Evolutionary conservation across 2,329 filamentous ascomycete genomes (phyloP).

Genomic region (Fusarium nisikadoi): DNA sequence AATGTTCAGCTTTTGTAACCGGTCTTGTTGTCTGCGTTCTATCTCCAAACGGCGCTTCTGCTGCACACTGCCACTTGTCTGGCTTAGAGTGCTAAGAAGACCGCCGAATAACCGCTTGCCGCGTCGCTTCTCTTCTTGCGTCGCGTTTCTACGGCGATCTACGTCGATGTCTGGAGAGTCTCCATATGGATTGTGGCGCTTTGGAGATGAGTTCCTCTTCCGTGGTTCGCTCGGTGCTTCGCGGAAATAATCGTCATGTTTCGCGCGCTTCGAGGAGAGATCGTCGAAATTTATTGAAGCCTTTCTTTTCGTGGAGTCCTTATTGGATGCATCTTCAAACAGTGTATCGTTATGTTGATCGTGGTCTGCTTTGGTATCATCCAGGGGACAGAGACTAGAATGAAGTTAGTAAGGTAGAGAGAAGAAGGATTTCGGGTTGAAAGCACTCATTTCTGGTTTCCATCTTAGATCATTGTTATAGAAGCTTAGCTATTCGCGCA

Average conservation of each 20-base stretch:
- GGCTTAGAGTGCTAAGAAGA: slow-evolving; percentile 80
- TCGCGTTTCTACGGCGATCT: slow-evolving; percentile 43
- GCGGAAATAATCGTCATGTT: slow-evolving; percentile 36
- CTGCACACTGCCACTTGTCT: slow-evolving; percentile 70
- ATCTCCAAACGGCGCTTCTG: slow-evolving; percentile 81
- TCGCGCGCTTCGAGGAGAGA: slow-evolving; percentile 43
- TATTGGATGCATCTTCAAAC: slow-evolving; percentile 4
- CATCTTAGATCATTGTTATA: slow-evolving; percentile 16
- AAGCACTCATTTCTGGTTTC: slow-evolving; percentile 38
- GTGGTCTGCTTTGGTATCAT: slow-evolving; percentile 14
- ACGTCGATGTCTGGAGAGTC: slow-evolving; percentile 8
- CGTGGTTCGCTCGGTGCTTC: slow-evolving; percentile 20
- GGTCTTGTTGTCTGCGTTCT: slow-evolving; percentile 83
- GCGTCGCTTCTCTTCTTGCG: slow-evolving; percentile 82
- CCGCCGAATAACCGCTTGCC: slow-evolving; percentile 88
- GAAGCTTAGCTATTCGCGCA: not conserved
- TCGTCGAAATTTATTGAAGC: slow-evolving; percentile 36
- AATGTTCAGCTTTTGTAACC: slow-evolving; percentile 75
- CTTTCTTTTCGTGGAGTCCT: slow-evolving; percentile 46
- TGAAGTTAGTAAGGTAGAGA: slow-evolving; percentile 30
- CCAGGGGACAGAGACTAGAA: slow-evolving; percentile 30
- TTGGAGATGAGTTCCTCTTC: slow-evolving; percentile 28
- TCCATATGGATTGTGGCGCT: slow-evolving; percentile 17
- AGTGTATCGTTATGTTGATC: slow-evolving; percentile 1
- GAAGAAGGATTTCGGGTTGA: not conserved